Evolutionary conservation across 495 filamentous ascomycete genomes (phyloP), one percentile per base, ranked within the genome.

Genomic region (Cryomyces minteri): DNA sequence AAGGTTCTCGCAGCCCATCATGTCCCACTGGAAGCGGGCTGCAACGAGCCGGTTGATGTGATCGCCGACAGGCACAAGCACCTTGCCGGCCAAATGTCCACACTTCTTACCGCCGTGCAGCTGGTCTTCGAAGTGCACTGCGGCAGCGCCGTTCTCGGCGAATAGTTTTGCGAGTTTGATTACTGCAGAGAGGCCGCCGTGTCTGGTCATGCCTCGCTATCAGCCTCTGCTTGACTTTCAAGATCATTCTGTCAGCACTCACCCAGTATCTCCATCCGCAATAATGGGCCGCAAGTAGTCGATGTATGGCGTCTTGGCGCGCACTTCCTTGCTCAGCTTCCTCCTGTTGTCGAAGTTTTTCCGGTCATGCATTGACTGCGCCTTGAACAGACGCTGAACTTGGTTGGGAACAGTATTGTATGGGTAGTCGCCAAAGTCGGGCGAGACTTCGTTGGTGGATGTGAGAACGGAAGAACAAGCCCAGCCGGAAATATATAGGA

Each of bases 361-460:
- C 33, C 92, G 79, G 61, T 98, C 90, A 58, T 98, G 90, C 67
- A 96, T 73, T 44, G 85, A 83, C 61, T 98, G 90, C 5, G 90
- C 92, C 64, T 96, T 96, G 66, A 88, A 84, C 46, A 98, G 62
- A 47, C 90, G 72, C 64, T 98, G 84, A 7, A 98, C 90, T 62
- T 98, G 90, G 62, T 96, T 98, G 11, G 90, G 90, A 4, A 98
- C 90, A 0, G 90, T 98, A 58, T 95, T 94, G 63, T 98, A 98
- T 2, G 90, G 90, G 62, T 98, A 98, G 58, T 98, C 90, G 48
- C 90, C 90, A 58, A 98, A 92, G 58, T 98, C 90, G 5, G 90
- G 80, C 1, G 84, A 93, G 4, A 98, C 90, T 60, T 98, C 90
- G 64, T 98, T 95, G 25, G 90, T 95, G 1, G 74, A 80, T 0